Evolutionary conservation across 768 basidiomycete species (phyloP).

Genomic region (Cystobasidium ongulense): DNA sequence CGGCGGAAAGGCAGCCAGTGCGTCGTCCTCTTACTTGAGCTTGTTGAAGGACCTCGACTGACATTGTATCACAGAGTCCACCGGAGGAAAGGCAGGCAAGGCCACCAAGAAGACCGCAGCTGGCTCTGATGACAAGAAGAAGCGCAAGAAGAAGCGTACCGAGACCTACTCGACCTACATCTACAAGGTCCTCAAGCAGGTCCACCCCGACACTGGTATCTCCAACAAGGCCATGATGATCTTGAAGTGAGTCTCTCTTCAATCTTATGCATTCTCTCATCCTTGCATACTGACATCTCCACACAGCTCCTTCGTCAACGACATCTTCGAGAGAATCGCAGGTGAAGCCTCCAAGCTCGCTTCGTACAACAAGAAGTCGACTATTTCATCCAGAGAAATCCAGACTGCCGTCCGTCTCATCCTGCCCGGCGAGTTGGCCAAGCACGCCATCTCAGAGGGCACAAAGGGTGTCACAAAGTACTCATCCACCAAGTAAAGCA

Average conservation of each 20-base stretch:
- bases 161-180: constrained; percentile 40
- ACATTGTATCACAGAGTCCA: constrained; percentile 33
- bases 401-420: constrained; percentile 95
- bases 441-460: constrained; percentile 89
- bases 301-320: constrained; percentile 41
- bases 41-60: constrained; percentile 51
- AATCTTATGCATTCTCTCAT: background rate
- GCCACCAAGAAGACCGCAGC: constrained; percentile 36
- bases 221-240: constrained; percentile 58
- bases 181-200: constrained; percentile 51
- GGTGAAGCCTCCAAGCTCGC: constrained; percentile 62
- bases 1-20: constrained; percentile 2
- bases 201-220: constrained; percentile 98
- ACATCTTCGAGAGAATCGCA: constrained; percentile 51
- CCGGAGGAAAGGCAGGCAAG: constrained; percentile 45
- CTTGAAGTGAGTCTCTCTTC: constrained; percentile 34
- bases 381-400: constrained; percentile 96
- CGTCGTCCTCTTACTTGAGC: background rate
- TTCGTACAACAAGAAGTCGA: constrained; percentile 95
- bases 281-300: background rate
- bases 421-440: constrained; percentile 82
- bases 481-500: constrained; percentile 24
- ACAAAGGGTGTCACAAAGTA: constrained; percentile 53
- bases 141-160: constrained; percentile 30
- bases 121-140: constrained; percentile 53